phyloP scores from a whole-genome alignment of 306 rosid species.

The Cicer bijugum region DNA sequence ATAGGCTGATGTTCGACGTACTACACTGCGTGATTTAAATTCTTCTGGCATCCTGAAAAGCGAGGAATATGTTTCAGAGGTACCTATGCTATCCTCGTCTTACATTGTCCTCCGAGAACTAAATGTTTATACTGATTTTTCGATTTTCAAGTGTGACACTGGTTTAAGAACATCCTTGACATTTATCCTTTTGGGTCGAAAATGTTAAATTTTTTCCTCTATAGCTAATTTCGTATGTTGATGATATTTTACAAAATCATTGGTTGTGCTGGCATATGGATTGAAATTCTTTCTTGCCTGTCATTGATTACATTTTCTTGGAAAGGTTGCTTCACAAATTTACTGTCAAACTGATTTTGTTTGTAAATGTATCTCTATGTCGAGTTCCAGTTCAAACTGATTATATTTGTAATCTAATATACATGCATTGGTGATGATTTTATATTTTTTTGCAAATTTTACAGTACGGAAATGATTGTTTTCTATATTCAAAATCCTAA shows the following conservation, averaged over 20 bases:
- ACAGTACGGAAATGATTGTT: not conserved
- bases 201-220: not conserved
- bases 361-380: not conserved
- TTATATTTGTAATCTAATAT: slow-evolving; percentile 21
- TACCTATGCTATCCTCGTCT: slow-evolving; percentile 32
- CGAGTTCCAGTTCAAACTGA: slow-evolving; percentile 15
- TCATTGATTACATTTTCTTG: not conserved
- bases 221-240: not conserved
- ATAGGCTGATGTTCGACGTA: slow-evolving; percentile 85
- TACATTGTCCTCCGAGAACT: not conserved
- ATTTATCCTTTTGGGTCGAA: slow-evolving; percentile 5
- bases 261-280: not conserved
- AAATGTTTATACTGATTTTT: not conserved
- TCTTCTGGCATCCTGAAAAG: slow-evolving; percentile 54
- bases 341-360: slow-evolving; percentile 7
- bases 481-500: slow-evolving; percentile 25
- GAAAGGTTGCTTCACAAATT: not conserved
- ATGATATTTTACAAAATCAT: not conserved
- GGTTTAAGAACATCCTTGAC: slow-evolving; percentile 24
- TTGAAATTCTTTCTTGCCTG: not conserved
- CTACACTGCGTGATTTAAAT: slow-evolving; percentile 62
- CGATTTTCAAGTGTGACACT: not conserved
- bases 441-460: not conserved
- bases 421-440: slow-evolving; percentile 8
- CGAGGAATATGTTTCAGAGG: slow-evolving; percentile 65